Evolutionary conservation across 2,329 filamentous ascomycete species (phyloP), one percentile per base, ranked within the genome.

Genomic region (Hymenotorrendiella dingleyae): DNA sequence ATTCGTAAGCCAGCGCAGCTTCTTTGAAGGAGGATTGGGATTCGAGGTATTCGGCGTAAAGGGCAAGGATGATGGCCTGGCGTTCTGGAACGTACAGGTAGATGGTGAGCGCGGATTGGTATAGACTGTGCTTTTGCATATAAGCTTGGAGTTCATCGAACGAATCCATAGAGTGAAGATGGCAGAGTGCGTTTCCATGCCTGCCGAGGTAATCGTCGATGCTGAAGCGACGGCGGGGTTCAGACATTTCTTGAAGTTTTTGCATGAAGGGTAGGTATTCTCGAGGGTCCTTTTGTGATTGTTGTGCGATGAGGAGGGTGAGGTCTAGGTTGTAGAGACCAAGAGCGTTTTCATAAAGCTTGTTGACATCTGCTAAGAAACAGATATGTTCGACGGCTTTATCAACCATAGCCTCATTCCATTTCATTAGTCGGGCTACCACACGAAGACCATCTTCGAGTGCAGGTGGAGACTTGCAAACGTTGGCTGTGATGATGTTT

Each of bases 221-320:
- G 30, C 80, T 79, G 54, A 90, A 95, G 40, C 81, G 76, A 32
- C 87, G 80, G 16, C 88, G 80, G 9, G 85, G 64, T 9, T 78
- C 72, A 0, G 84, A 67, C 54, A 94, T 74, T 47, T 82, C 74
- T 61, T 96, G 87, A 2, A 98, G 74, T 26, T 82, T 82, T 59
- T 95, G 90, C 38, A 98, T 79, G 60, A 97, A 97, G 4, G 93
- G 93, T 6, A 97, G 76, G 55, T 98, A 98, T 63, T 98, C 93
- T 54, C 89, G 74, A 1, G 93, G 93, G 56, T 98, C 93, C 60
- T 91, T 87, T 64, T 98, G 93, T 0, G 90, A 93, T 60, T 96
- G 90, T 59, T 98, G 93, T 1, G 93, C 93, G 10, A 98, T 86
- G 5, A 96, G 72, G 9, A 98, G 72, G 3, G 91, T 83, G 6